Conservation (phyloP, 768 basidiomycete species). For the Tulasnella sp. region DNA sequence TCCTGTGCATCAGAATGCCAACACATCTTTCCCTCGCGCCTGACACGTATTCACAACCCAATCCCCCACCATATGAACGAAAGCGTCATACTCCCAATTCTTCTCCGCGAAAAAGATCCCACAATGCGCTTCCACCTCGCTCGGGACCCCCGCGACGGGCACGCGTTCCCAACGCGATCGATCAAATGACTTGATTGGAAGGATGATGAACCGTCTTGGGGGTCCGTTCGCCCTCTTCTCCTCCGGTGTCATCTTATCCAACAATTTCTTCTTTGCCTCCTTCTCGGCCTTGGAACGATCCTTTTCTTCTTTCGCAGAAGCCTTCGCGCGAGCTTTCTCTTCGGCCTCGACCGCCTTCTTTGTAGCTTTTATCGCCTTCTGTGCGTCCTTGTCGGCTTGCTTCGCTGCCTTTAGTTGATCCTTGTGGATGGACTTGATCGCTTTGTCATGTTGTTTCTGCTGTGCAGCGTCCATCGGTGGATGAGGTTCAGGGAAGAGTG, state of each 20-base stretch:
- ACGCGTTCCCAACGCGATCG: constrained; percentile 43
- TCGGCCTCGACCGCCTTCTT: background rate
- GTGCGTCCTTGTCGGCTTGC: constrained; percentile 21
- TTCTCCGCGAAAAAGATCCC: constrained; percentile 42
- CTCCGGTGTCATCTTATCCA: background rate
- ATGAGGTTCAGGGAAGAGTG: constrained; percentile 1
- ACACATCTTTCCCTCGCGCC: background rate
- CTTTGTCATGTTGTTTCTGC: constrained; percentile 22
- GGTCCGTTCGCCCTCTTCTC: background rate
- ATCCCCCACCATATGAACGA: constrained; percentile 37
- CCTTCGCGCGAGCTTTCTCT: background rate
- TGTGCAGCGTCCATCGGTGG: constrained; percentile 20
- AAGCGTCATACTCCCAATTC: constrained; percentile 42
- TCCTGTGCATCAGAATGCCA: constrained; percentile 3
- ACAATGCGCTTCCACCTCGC: constrained; percentile 48
- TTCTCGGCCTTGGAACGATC: background rate
- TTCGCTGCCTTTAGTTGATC: constrained; percentile 16
- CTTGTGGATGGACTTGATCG: constrained; percentile 21
- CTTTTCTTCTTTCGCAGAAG: background rate
- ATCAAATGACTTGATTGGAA: constrained; percentile 37
- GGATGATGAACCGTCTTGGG: constrained; percentile 41
- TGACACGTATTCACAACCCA: constrained; percentile 27
- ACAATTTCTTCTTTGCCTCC: background rate
- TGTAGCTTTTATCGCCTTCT: constrained; percentile 8
- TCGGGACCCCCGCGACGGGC: constrained; percentile 38